A percentile compares a stretch with the other conserved stretches of the same genome.
These are phyloP conservation scores for Endoconidiophora polonica DNA, from an alignment of 2,329 filamentous ascomycete genomes.

Conservation along the genomic window DNA sequence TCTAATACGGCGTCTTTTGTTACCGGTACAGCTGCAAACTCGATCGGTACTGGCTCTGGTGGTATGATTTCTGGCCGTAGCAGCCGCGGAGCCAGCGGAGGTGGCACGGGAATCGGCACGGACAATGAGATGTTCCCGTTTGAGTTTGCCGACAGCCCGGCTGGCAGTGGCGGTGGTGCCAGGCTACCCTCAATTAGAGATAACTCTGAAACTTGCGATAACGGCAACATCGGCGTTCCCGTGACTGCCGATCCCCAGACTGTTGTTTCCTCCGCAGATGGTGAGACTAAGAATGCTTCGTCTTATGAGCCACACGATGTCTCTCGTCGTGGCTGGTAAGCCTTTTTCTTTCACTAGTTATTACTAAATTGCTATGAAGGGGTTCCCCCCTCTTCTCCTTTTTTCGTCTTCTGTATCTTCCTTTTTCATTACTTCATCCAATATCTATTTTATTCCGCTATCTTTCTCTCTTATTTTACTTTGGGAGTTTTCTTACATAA, in stretches of 20 bases:
- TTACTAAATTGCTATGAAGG: not conserved
- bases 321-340: not conserved
- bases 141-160: constrained; percentile 21
- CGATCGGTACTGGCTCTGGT: constrained; percentile 20
- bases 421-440: too few relatives aligned
- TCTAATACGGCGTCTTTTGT: constrained; percentile 25
- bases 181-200: not conserved
- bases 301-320: not conserved
- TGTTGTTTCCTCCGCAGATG: not conserved
- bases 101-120: constrained; percentile 11
- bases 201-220: too few relatives aligned
- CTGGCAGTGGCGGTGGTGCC: constrained; percentile 34
- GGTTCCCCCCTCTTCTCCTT: not conserved
- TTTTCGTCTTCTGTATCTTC: not conserved
- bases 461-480: not conserved
- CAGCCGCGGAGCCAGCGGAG: constrained; percentile 3
- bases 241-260: not conserved
- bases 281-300: not conserved
- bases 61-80: constrained; percentile 16
- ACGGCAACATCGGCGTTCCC: too few relatives aligned
- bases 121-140: constrained; percentile 17
- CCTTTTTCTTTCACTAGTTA: not conserved
- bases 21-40: constrained; percentile 29
- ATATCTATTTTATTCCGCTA: too few relatives aligned
- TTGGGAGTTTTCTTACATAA: not conserved